These are phyloP conservation scores for Moesziomyces globuligerus DNA, from an alignment of 1,284 basidiomycete genomes.

Conservation along the genomic window DNA sequence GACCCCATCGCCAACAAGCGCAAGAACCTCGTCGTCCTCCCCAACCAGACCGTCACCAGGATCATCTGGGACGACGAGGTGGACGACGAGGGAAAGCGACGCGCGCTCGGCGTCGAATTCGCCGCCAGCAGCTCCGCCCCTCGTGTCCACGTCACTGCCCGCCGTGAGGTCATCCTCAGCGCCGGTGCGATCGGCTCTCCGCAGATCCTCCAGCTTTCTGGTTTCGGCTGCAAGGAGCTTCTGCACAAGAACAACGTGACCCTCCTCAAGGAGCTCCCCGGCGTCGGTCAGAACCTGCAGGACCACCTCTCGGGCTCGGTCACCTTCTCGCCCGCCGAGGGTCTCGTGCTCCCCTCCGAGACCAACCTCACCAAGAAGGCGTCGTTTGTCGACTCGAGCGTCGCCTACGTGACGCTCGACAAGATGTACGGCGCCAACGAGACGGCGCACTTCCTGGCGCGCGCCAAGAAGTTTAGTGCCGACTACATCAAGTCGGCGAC, in stretches of 20 bases:
- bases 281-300: conserved; percentile 72
- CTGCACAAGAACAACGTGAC: conserved; percentile 69
- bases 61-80: conserved; percentile 41
- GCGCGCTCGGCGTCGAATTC: conserved; percentile 54
- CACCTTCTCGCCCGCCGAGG: conserved; percentile 38
- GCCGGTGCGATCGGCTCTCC: conserved; percentile 69
- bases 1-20: conserved; percentile 48
- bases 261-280: conserved; percentile 69
- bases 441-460: conserved; percentile 28
- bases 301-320: conserved; percentile 68
- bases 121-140: conserved; percentile 31
- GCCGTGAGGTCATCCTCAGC: conserved; percentile 59
- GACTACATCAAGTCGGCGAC: conserved; percentile 45
- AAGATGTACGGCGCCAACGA: conserved; percentile 49
- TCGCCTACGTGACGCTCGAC: conserved; percentile 55
- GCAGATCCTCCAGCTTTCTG: conserved; percentile 71
- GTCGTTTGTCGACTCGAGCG: conserved; percentile 53
- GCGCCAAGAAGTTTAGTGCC: conserved; percentile 25
- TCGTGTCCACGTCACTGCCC: conserved; percentile 49
- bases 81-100: conserved; percentile 27
- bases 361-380: conserved; percentile 43
- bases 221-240: conserved; percentile 70
- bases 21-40: conserved; percentile 58
- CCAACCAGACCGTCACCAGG: conserved; percentile 53
- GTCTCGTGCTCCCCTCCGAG: conserved; percentile 20